These are phyloP conservation scores for Yarrowia keelungensis DNA, from an alignment of 805 yeast species.

Conservation along the genomic window DNA sequence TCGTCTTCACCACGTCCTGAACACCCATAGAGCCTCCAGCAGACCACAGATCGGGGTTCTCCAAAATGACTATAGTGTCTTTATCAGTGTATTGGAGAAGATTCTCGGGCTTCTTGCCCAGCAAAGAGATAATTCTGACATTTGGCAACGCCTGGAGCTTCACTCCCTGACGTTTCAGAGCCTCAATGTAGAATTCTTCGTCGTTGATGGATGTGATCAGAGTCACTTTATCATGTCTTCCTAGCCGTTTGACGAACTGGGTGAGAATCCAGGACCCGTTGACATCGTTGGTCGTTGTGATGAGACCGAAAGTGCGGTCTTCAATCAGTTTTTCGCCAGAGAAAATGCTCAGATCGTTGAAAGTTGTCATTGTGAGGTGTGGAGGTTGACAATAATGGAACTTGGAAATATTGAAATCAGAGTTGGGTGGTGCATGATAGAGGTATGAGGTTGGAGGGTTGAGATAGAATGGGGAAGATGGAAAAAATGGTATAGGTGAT, in stretches of 20 bases:
- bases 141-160: slow-evolving; percentile 8
- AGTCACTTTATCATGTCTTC: slow-evolving; percentile 6
- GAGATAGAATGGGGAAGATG: too few species aligned
- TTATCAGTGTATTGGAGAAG: slow-evolving; percentile 16
- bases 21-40: slow-evolving; percentile 7
- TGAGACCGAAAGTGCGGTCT: slow-evolving; percentile 1
- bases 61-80: slow-evolving; percentile 10
- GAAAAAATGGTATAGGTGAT: too few species aligned
- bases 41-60: slow-evolving; percentile 24
- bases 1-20: slow-evolving; percentile 6
- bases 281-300: slow-evolving; percentile 17
- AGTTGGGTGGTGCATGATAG: not conserved
- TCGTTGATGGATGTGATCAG: slow-evolving; percentile 21
- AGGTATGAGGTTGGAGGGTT: too few species aligned
- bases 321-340: slow-evolving; percentile 17
- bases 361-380: slow-evolving; percentile 8
- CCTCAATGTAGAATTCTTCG: slow-evolving; percentile 13
- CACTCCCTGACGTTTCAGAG: slow-evolving; percentile 21
- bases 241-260: slow-evolving; percentile 16
- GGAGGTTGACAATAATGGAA: too few species aligned
- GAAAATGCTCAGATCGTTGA: slow-evolving; percentile 20
- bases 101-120: not conserved
- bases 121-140: slow-evolving; percentile 1
- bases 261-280: slow-evolving; percentile 26
- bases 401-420: not conserved